phyloP scores from a whole-genome alignment of 2,329 filamentous ascomycete genomes.

The Parastagonospora avenae region DNA sequence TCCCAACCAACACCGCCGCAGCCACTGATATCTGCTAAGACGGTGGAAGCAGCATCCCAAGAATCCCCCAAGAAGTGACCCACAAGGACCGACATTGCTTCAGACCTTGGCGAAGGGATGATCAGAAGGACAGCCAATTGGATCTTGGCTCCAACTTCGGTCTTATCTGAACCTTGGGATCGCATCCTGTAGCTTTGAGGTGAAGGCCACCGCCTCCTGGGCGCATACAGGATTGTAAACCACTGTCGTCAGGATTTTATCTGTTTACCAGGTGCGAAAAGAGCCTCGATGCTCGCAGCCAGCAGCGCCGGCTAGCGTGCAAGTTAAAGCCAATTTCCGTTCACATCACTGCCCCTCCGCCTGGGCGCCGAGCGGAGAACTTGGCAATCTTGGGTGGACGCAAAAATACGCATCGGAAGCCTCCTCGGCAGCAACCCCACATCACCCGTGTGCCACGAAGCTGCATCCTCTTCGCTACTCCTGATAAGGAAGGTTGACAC shows the following conservation, averaged over 20 bases:
- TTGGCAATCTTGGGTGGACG: constrained; percentile 1
- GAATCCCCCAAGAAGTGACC: constrained; percentile 10
- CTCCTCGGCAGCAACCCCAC: constrained; percentile 10
- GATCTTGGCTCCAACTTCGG: constrained; percentile 4
- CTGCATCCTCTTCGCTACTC: constrained; percentile 6
- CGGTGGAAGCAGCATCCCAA: constrained; percentile 12
- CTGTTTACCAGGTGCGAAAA: too few species aligned
- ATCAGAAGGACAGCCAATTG: constrained; percentile 20
- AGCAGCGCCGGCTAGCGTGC: neutral
- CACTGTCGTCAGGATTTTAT: too few species aligned
- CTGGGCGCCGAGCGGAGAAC: constrained; percentile 17
- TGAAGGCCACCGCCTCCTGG: too few species aligned
- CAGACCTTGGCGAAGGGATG: constrained; percentile 30
- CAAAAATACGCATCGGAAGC: neutral
- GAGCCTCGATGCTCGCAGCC: too few species aligned
- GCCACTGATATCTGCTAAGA: constrained; percentile 25
- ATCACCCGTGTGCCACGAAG: constrained; percentile 3
- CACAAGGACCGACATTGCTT: constrained; percentile 30
- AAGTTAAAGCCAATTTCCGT: neutral
- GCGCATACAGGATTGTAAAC: too few species aligned
- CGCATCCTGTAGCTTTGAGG: too few species aligned
- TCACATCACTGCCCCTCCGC: constrained; percentile 9
- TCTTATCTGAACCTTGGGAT: constrained; percentile 20
- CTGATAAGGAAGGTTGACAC: constrained; percentile 22
- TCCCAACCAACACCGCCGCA: constrained; percentile 5